These are phyloP conservation scores for Corymbia calophylla DNA, from an alignment of 441 rosid species.

Conservation along the genomic window DNA sequence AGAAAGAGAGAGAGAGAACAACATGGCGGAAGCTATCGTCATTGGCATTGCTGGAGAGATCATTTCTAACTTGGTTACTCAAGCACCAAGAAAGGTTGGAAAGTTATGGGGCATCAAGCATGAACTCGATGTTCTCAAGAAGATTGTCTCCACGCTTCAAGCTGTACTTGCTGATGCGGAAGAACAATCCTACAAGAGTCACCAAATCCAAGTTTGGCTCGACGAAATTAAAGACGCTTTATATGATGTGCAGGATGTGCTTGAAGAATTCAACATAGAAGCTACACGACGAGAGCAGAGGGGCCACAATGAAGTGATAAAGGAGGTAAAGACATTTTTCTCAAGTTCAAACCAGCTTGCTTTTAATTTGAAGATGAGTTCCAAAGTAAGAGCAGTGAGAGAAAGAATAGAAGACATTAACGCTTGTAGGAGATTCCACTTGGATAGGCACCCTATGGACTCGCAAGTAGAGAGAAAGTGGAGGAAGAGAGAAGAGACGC, in stretches of 20 bases:
- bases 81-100: background rate
- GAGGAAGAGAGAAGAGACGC: background rate
- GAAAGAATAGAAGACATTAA: background rate
- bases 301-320: background rate
- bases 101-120: background rate
- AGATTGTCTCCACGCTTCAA: background rate
- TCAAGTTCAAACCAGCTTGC: background rate
- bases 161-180: background rate
- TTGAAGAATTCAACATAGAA: background rate
- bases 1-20: background rate
- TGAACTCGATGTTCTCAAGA: background rate
- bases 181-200: rapidly evolving
- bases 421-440: rapidly evolving
- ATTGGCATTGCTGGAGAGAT: background rate
- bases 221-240: background rate
- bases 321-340: background rate
- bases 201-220: background rate
- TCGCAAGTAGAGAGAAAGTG: background rate
- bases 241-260: background rate
- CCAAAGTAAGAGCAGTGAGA: background rate
- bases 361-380: background rate
- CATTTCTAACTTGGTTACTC: background rate
- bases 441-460: rapidly evolving
- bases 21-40: background rate
- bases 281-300: background rate